Conservation (phyloP, 1,284 basidiomycete genomes). For the Abortiporus biennis region DNA sequence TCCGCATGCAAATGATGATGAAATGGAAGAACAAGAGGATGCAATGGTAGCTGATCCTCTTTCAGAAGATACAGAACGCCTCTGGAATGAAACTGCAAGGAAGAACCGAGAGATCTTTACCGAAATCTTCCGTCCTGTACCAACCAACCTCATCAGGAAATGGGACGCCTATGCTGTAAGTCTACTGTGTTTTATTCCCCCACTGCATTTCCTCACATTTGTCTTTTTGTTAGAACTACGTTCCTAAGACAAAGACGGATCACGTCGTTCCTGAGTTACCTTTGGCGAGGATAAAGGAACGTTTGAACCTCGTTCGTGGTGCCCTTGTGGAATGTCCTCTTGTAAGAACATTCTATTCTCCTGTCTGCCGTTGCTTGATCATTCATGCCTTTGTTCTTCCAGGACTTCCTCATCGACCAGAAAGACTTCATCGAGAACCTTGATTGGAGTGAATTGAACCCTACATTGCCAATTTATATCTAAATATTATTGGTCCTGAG, state of each 20-base stretch:
- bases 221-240: constrained; percentile 44
- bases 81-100: constrained; percentile 73
- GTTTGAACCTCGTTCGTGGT: constrained; percentile 65
- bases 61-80: constrained; percentile 45
- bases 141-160: constrained; percentile 71
- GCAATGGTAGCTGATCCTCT: constrained; percentile 76
- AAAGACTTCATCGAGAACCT: constrained; percentile 63
- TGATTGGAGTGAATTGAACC: constrained; percentile 71
- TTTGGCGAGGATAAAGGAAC: constrained; percentile 66
- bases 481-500: too few relatives aligned
- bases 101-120: constrained; percentile 78
- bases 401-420: constrained; percentile 82
- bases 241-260: constrained; percentile 73
- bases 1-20: constrained; percentile 63
- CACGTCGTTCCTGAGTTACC: constrained; percentile 71
- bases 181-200: constrained; percentile 8
- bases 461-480: constrained; percentile 72
- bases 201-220: constrained; percentile 4
- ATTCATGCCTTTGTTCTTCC: background rate
- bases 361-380: background rate
- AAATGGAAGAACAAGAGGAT: constrained; percentile 57
- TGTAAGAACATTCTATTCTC: constrained; percentile 33
- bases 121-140: constrained; percentile 79
- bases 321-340: constrained; percentile 74
- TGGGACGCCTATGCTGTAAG: constrained; percentile 77